Evolutionary conservation across 495 filamentous ascomycete species (phyloP).

Genomic region (Neurospora sp.): DNA sequence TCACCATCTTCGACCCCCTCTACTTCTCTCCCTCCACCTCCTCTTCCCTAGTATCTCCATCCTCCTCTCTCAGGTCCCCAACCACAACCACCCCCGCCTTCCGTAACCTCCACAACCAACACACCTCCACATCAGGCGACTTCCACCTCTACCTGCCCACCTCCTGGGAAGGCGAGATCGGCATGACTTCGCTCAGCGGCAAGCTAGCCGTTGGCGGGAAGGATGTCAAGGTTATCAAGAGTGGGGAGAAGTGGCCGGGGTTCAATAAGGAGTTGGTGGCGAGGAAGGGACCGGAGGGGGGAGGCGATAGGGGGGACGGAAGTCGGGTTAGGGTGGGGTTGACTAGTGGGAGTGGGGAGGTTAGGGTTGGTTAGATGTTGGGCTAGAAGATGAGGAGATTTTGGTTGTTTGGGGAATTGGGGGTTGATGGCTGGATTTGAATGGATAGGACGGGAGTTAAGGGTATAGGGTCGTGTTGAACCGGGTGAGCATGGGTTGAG

Average conservation of each 20-base stretch:
- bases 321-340: constrained; percentile 13
- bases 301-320: constrained; percentile 15
- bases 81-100: constrained; percentile 6
- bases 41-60: too few relatives aligned
- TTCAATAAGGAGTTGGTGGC: constrained; percentile 19
- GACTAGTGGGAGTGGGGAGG: constrained; percentile 20
- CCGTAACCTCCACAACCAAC: constrained; percentile 16
- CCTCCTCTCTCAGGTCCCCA: background rate
- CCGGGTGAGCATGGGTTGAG: background rate
- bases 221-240: constrained; percentile 23
- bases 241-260: constrained; percentile 19
- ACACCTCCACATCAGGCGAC: constrained; percentile 25
- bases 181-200: constrained; percentile 18
- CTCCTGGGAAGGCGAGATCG: constrained; percentile 31
- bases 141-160: constrained; percentile 24
- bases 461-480: background rate
- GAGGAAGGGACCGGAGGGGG: constrained; percentile 24
- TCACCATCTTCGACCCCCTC: constrained; percentile 26
- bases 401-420: too few relatives aligned
- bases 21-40: constrained; percentile 7
- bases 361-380: constrained; percentile 25
- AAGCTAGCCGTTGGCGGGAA: constrained; percentile 18
- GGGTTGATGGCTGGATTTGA: background rate
- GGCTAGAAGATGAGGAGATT: too few relatives aligned
- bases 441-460: background rate